Conservation (phyloP, 768 basidiomycete species). For the Suillus weaverae region DNA sequence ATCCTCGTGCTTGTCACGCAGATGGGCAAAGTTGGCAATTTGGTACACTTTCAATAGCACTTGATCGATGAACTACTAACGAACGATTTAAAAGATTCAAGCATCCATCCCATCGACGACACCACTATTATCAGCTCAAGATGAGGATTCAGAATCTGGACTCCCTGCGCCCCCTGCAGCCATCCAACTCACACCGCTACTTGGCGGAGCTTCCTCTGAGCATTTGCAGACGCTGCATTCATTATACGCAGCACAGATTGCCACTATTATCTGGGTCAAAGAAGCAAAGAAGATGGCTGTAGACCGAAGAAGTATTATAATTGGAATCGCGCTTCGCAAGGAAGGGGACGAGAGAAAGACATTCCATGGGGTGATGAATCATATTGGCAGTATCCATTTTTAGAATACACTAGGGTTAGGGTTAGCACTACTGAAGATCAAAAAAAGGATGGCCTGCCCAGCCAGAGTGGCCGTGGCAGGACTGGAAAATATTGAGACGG, state of each 20-base stretch:
- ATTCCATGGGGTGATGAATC: slow-evolving; percentile 53
- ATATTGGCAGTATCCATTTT: slow-evolving; percentile 28
- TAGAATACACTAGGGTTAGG: slow-evolving; percentile 26
- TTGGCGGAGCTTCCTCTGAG: slow-evolving; percentile 72
- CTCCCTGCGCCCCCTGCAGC: slow-evolving; percentile 69
- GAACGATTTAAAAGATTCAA: slow-evolving; percentile 60
- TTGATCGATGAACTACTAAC: slow-evolving; percentile 5
- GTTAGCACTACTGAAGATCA: slow-evolving; percentile 14
- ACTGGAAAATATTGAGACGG: slow-evolving; percentile 81
- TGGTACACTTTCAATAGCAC: slow-evolving; percentile 49
- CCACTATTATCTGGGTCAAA: slow-evolving; percentile 76
- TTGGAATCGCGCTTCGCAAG: slow-evolving; percentile 69
- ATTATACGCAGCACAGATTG: slow-evolving; percentile 84
- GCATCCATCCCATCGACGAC: slow-evolving; percentile 68
- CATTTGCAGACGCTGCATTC: slow-evolving; percentile 72
- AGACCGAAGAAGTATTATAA: slow-evolving; percentile 60
- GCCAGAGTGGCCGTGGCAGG: slow-evolving; percentile 59
- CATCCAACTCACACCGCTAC: slow-evolving; percentile 71
- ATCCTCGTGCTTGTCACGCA: slow-evolving; percentile 88
- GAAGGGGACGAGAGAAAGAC: slow-evolving; percentile 40
- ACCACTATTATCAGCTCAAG: slow-evolving; percentile 39
- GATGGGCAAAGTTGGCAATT: slow-evolving; percentile 82
- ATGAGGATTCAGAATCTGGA: slow-evolving; percentile 31
- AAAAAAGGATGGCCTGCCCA: slow-evolving; percentile 44
- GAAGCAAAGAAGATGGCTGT: slow-evolving; percentile 42